Percentiles rank a stretch among this genome's conserved stretches.
phyloP scores from a whole-genome alignment of 192 early-diverging fungal genomes.

The Linnemannia exigua region DNA sequence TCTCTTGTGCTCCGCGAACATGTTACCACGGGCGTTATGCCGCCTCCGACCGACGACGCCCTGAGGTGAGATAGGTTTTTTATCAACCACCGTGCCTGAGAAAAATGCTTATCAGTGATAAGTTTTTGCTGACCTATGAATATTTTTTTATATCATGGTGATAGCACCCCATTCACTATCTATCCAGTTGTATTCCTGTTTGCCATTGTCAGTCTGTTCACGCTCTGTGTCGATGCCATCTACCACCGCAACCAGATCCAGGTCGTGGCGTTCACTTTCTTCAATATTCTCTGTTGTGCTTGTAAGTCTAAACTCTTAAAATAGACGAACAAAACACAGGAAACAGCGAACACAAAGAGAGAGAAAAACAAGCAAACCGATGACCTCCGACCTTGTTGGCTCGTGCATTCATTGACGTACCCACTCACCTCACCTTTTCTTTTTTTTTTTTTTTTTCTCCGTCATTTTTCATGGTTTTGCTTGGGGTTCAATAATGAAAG shows the following conservation, averaged over 20 bases:
- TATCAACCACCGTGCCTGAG: neutral
- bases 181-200: conserved; percentile 46
- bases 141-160: neutral
- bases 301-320: conserved; percentile 49
- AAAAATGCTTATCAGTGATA: neutral
- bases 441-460: neutral
- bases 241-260: conserved; percentile 54
- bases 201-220: conserved; percentile 43
- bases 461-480: neutral
- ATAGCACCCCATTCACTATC: conserved; percentile 46
- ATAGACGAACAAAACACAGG: neutral
- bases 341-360: neutral
- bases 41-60: neutral
- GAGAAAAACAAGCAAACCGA: too few species aligned
- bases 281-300: conserved; percentile 68
- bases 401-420: conserved; percentile 1
- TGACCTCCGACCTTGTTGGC: neutral
- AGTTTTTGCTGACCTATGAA: neutral
- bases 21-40: neutral
- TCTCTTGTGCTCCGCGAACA: conserved; percentile 41
- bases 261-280: conserved; percentile 66
- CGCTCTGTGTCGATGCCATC: conserved; percentile 54
- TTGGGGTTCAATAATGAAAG: conserved; percentile 9
- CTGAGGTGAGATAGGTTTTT: neutral
- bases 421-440: neutral